phyloP scores from a whole-genome alignment of 345 rosid genomes.

The Erucastrum elatum region DNA sequence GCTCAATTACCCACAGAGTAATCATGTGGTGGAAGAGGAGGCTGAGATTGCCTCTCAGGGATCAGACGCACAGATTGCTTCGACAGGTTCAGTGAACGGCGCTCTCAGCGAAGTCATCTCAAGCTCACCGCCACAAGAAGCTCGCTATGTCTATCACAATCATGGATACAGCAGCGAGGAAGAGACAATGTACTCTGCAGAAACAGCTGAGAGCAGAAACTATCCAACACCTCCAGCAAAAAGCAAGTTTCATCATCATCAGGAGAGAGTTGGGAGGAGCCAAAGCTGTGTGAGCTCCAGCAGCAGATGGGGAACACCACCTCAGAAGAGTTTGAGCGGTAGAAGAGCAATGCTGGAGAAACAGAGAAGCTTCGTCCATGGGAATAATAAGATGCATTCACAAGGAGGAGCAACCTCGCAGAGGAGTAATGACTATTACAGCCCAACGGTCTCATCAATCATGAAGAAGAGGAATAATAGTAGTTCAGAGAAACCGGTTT shows the following conservation, averaged over 20 bases:
- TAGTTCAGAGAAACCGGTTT: slow-evolving; percentile 46
- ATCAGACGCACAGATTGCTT: slow-evolving; percentile 55
- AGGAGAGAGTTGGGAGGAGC: slow-evolving; percentile 76
- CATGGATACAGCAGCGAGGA: slow-evolving; percentile 57
- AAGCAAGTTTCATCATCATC: slow-evolving; percentile 43
- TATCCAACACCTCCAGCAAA: slow-evolving; percentile 72
- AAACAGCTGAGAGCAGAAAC: slow-evolving; percentile 96
- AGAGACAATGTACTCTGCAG: slow-evolving; percentile 98
- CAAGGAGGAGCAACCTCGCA: slow-evolving; percentile 84
- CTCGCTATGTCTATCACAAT: slow-evolving; percentile 31
- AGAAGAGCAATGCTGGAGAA: slow-evolving; percentile 61
- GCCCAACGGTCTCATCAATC: slow-evolving; percentile 88
- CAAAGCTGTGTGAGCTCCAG: slow-evolving; percentile 81
- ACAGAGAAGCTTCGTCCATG: slow-evolving; percentile 77
- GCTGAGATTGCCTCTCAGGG: slow-evolving; percentile 30
- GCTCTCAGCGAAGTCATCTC: slow-evolving; percentile 57
- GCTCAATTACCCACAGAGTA: slow-evolving; percentile 20
- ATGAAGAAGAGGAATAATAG: slow-evolving; percentile 75
- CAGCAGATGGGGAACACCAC: slow-evolving; percentile 72
- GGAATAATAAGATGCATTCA: slow-evolving; percentile 64
- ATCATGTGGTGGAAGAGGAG: slow-evolving; percentile 36
- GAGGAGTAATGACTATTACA: slow-evolving; percentile 86
- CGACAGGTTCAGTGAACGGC: slow-evolving; percentile 68
- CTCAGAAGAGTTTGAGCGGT: slow-evolving; percentile 49
- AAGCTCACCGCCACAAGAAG: slow-evolving; percentile 36